phyloP scores from a whole-genome alignment of 1,284 basidiomycete genomes.

The Apiotrichum brassicae region DNA sequence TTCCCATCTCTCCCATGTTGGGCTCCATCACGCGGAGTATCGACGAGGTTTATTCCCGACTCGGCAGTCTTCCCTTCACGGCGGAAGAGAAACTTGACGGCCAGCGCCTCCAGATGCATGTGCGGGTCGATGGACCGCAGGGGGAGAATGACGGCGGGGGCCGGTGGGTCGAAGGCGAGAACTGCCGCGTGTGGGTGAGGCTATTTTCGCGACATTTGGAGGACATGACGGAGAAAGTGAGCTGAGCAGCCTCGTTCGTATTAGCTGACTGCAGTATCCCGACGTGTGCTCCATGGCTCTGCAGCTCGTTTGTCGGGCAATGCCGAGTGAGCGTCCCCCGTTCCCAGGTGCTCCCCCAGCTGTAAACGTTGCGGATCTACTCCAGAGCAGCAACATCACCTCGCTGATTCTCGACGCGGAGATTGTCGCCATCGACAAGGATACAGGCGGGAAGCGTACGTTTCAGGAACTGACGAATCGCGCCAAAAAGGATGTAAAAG shows the following conservation, averaged over 20 bases:
- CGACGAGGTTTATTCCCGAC: constrained; percentile 69
- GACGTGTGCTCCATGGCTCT: constrained; percentile 64
- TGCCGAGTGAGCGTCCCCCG: not conserved
- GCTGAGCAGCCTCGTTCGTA: not conserved
- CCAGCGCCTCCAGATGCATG: constrained; percentile 79
- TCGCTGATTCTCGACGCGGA: constrained; percentile 95
- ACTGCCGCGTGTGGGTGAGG: constrained; percentile 52
- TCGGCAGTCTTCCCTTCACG: constrained; percentile 62
- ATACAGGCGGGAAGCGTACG: constrained; percentile 76
- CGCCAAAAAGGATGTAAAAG: constrained; percentile 94
- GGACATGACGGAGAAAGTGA: constrained; percentile 76
- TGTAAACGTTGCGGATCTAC: constrained; percentile 24
- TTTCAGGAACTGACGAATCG: constrained; percentile 95
- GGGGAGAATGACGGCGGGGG: constrained; percentile 44
- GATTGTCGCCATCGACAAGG: constrained; percentile 89
- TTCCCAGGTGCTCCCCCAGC: constrained; percentile 30
- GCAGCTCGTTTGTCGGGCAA: constrained; percentile 28
- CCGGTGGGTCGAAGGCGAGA: constrained; percentile 47
- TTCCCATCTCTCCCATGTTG: constrained; percentile 51
- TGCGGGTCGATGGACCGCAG: constrained; percentile 43
- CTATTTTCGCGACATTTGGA: constrained; percentile 83
- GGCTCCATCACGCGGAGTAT: constrained; percentile 65
- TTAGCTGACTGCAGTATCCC: constrained; percentile 55
- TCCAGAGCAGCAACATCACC: constrained; percentile 43
- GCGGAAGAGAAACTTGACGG: constrained; percentile 82